Conservation (phyloP, 208 protist genomes). For the Porcisia hertigi region DNA sequence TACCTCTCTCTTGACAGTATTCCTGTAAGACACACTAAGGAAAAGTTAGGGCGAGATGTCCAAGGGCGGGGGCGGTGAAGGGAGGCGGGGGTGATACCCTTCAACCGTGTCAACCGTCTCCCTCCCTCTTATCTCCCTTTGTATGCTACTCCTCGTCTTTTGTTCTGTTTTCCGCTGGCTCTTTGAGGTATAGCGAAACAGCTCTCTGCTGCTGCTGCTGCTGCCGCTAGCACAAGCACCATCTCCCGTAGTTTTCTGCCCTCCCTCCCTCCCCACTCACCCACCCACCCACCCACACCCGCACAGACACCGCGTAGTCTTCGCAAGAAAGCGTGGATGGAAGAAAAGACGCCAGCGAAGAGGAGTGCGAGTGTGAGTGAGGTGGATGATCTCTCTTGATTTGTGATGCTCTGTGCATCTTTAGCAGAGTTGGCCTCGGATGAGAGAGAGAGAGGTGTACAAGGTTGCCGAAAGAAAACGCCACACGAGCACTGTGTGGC, state of each 20-base stretch:
- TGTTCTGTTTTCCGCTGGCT: too few relatives aligned
- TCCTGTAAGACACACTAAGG: conserved; percentile 17
- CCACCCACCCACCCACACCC: too few relatives aligned
- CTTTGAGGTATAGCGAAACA: too few relatives aligned
- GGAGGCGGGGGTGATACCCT: background rate
- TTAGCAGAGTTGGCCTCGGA: too few relatives aligned
- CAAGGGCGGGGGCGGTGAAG: background rate
- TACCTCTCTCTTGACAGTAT: conserved; percentile 38
- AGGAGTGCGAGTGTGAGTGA: background rate
- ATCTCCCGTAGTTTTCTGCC: background rate
- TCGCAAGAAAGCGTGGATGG: background rate
- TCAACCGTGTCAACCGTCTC: too few relatives aligned
- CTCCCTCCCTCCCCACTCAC: too few relatives aligned
- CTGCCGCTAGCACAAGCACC: background rate
- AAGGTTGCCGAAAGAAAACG: too few relatives aligned
- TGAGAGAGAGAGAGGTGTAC: too few relatives aligned
- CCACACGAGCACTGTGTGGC: too few relatives aligned
- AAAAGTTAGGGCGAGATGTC: background rate
- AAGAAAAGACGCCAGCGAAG: background rate
- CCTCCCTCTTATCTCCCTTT: background rate
- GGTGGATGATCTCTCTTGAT: background rate
- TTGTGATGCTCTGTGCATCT: too few relatives aligned
- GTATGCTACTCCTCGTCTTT: too few relatives aligned
- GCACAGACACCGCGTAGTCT: too few relatives aligned
- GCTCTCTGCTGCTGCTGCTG: background rate